A percentile compares a stretch with the other conserved stretches of the same genome.
These are phyloP conservation scores for Eustoma russellianum DNA, from an alignment of 257 asterid genomes.

Conservation along the genomic window DNA sequence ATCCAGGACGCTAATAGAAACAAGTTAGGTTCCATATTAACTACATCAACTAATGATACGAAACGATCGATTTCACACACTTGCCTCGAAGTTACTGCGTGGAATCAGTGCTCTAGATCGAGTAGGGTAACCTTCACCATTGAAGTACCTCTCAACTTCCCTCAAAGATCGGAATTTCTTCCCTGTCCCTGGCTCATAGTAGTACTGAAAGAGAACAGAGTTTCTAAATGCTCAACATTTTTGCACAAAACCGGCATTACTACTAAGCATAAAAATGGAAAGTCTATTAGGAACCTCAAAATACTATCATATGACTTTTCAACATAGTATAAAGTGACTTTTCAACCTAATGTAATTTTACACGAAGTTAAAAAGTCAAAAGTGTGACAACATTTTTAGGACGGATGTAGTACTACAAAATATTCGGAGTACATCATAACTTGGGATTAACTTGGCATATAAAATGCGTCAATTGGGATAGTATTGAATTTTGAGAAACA, in stretches of 20 bases:
- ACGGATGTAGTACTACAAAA: too few relatives aligned
- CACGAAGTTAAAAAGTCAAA: neutral
- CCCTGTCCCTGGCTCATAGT: constrained; percentile 68
- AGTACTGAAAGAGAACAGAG: constrained; percentile 41
- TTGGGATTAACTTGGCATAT: too few relatives aligned
- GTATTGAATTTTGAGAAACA: neutral
- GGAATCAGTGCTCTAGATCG: constrained; percentile 9
- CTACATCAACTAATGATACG: neutral
- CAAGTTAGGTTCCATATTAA: neutral
- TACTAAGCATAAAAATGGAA: too few relatives aligned
- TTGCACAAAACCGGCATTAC: too few relatives aligned
- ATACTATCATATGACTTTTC: too few relatives aligned
- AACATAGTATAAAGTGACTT: neutral
- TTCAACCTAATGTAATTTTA: too few relatives aligned
- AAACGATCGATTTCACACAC: neutral
- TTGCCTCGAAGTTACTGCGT: constrained; percentile 15
- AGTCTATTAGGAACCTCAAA: too few relatives aligned
- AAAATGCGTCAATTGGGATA: neutral
- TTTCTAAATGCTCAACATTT: neutral
- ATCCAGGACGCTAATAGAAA: constrained; percentile 17
- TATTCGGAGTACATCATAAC: too few relatives aligned
- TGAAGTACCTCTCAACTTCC: constrained; percentile 43
- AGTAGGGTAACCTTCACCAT: constrained; percentile 22
- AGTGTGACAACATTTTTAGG: too few relatives aligned
- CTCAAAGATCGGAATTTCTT: constrained; percentile 50